Conservation (phyloP, 805 yeast genomes). For the Komagataella ulmi region DNA sequence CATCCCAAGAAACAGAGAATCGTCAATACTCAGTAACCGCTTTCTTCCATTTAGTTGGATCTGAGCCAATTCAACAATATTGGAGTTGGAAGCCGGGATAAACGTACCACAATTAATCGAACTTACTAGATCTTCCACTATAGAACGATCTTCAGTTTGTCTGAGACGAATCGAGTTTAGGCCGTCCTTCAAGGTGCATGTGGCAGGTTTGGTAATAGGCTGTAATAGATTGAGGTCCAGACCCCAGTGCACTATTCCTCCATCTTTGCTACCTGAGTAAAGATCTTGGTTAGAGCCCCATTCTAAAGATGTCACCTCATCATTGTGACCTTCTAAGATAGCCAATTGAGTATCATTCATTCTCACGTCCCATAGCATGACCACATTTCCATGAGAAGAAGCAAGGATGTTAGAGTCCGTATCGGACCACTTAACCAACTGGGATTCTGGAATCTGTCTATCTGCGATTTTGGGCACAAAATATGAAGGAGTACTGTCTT, state of each 20-base stretch:
- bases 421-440: constrained; percentile 37
- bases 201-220: not conserved
- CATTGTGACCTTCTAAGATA: constrained; percentile 40
- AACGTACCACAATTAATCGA: constrained; percentile 47
- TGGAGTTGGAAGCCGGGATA: constrained; percentile 45
- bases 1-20: constrained; percentile 40
- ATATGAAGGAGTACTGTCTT: constrained; percentile 21
- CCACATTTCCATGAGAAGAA: constrained; percentile 42
- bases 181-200: constrained; percentile 35
- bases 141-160: constrained; percentile 13
- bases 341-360: constrained; percentile 33
- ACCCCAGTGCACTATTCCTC: constrained; percentile 52
- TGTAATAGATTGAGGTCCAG: constrained; percentile 21
- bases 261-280: constrained; percentile 51
- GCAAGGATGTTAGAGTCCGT: constrained; percentile 48
- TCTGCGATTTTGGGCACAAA: constrained; percentile 25
- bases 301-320: constrained; percentile 38
- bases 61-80: constrained; percentile 31
- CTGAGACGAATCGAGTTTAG: constrained; percentile 25
- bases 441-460: constrained; percentile 5
- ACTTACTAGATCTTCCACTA: constrained; percentile 15
- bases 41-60: constrained; percentile 16
- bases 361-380: constrained; percentile 69
- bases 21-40: constrained; percentile 37
- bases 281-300: constrained; percentile 42